Evolutionary conservation across 768 basidiomycete genomes (phyloP).

Genomic region (Trametes elegans): DNA sequence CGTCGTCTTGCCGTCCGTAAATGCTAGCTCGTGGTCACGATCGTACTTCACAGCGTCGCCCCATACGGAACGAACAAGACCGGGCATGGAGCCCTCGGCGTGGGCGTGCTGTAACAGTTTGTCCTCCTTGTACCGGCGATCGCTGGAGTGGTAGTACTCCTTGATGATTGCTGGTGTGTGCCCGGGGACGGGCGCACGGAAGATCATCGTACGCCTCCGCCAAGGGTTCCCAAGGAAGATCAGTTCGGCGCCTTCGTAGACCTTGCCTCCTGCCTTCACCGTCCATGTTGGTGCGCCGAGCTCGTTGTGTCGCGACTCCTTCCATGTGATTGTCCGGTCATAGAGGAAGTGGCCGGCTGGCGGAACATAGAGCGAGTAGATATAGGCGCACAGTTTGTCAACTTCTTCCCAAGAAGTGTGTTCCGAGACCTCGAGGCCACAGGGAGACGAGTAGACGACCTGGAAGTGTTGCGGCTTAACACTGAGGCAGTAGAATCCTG

Average conservation of each 20-base stretch:
- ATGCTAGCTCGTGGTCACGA: not conserved
- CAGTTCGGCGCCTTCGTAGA: not conserved
- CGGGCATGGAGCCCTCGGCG: not conserved
- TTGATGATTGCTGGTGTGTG: not conserved
- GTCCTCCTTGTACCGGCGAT: constrained; percentile 47
- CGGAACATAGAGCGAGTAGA: constrained; percentile 5
- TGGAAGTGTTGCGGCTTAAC: not conserved
- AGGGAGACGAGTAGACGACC: constrained; percentile 3
- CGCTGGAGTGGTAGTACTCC: not conserved
- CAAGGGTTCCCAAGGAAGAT: not conserved
- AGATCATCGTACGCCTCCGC: constrained; percentile 1
- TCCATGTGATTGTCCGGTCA: not conserved
- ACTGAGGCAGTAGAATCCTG: not conserved
- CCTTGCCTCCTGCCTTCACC: not conserved
- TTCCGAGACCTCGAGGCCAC: not conserved
- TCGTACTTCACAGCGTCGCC: not conserved
- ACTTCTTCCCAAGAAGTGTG: not conserved
- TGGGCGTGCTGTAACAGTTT: constrained; percentile 28
- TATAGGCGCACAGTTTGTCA: not conserved
- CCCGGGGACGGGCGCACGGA: not conserved
- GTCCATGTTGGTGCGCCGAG: not conserved
- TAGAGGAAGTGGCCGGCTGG: constrained; percentile 2
- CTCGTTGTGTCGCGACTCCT: not conserved
- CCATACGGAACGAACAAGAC: not conserved
- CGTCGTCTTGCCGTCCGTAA: not conserved